Evolutionary conservation across 805 yeast species (phyloP).

Genomic region (Saccharomycopsis malanga): DNA sequence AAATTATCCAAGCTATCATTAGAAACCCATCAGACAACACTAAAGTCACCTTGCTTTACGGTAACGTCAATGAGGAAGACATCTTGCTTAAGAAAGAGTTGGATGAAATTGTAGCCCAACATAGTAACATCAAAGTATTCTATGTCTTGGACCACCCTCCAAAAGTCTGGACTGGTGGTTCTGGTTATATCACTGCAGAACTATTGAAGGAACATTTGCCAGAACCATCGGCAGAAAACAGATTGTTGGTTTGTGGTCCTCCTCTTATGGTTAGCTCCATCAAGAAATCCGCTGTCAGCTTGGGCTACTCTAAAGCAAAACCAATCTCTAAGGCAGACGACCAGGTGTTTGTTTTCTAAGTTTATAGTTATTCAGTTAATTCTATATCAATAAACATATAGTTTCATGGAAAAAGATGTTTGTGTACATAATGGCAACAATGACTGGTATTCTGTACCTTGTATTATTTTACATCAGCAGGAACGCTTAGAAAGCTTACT

Average conservation of each 20-base stretch:
- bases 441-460: too few relatives aligned
- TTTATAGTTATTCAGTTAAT: background rate
- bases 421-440: too few relatives aligned
- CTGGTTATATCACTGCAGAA: slow-evolving; percentile 76
- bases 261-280: slow-evolving; percentile 85
- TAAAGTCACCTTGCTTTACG: slow-evolving; percentile 66
- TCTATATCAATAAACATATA: too few relatives aligned
- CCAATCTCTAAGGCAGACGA: slow-evolving; percentile 87
- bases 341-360: slow-evolving; percentile 78
- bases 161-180: slow-evolving; percentile 65
- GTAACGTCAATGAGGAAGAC: slow-evolving; percentile 74
- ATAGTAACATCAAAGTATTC: slow-evolving; percentile 58
- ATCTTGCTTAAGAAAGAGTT: slow-evolving; percentile 75
- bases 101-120: slow-evolving; percentile 51
- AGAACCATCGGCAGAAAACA: slow-evolving; percentile 48
- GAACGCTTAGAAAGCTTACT: too few relatives aligned
- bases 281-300: slow-evolving; percentile 59
- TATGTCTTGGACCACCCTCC: slow-evolving; percentile 71
- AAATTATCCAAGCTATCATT: slow-evolving; percentile 76
- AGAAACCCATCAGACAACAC: slow-evolving; percentile 74
- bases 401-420: too few relatives aligned
- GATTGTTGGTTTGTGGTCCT: slow-evolving; percentile 87
- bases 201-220: slow-evolving; percentile 60
- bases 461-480: too few relatives aligned
- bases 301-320: slow-evolving; percentile 79